Conservation (phyloP, 306 rosid species). For the Rosa rugosa region DNA sequence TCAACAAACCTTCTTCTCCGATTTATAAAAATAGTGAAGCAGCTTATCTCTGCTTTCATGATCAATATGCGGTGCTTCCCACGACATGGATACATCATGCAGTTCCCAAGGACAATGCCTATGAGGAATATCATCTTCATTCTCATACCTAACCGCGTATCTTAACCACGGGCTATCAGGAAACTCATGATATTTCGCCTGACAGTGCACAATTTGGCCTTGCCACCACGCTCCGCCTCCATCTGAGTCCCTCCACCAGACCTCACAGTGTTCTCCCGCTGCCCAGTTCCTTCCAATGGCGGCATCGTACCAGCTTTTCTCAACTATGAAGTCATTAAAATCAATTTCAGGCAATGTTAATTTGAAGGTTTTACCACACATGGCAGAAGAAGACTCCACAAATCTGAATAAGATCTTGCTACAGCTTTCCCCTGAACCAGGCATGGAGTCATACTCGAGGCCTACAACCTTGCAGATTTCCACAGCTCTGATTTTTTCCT, state of each 20-base stretch:
- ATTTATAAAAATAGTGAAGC: constrained; percentile 48
- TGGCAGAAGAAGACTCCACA: constrained; percentile 55
- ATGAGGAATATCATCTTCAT: constrained; percentile 45
- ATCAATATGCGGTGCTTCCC: constrained; percentile 62
- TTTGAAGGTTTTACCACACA: constrained; percentile 40
- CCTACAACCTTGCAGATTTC: constrained; percentile 77
- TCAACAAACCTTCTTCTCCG: constrained; percentile 41
- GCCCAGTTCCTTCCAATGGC: constrained; percentile 70
- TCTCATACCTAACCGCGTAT: constrained; percentile 48
- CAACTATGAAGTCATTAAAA: constrained; percentile 79
- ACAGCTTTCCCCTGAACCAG: constrained; percentile 90
- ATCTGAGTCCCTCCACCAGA: constrained; percentile 74
- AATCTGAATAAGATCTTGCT: constrained; percentile 63
- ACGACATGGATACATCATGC: constrained; percentile 45
- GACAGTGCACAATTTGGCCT: constrained; percentile 48
- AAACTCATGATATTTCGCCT: constrained; percentile 59
- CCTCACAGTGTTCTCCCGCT: constrained; percentile 60
- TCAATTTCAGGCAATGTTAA: constrained; percentile 69
- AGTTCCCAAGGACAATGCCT: constrained; percentile 89
- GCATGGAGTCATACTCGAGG: constrained; percentile 53
- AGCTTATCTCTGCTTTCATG: constrained; percentile 63
- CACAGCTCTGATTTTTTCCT: constrained; percentile 43
- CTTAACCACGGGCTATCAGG: constrained; percentile 92
- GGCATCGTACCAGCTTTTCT: constrained; percentile 73
- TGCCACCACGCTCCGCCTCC: constrained; percentile 75